A percentile compares a stretch with the other conserved stretches of the same genome.
Conservation (phyloP, 2,329 filamentous ascomycete genomes). For the Botryotinia calthae region DNA sequence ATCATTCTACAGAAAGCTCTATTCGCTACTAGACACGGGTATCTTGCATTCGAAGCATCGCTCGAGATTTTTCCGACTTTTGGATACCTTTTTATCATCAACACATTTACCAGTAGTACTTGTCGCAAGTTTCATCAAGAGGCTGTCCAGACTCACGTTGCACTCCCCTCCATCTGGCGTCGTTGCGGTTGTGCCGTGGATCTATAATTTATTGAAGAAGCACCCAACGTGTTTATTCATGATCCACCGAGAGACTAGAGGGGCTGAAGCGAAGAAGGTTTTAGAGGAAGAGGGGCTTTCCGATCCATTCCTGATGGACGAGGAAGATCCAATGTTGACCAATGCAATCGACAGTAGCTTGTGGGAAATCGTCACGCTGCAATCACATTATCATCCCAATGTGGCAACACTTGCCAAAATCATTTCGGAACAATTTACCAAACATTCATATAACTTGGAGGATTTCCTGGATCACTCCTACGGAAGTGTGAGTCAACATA, state of each 20-base stretch:
- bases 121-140: conserved; percentile 94
- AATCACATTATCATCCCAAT: conserved; percentile 94
- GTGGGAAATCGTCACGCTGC: conserved; percentile 91
- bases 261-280: conserved; percentile 54
- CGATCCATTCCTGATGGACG: conserved; percentile 75
- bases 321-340: conserved; percentile 81
- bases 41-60: conserved; percentile 93
- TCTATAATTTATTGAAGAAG: conserved; percentile 89
- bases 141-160: conserved; percentile 80
- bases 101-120: conserved; percentile 88
- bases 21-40: conserved; percentile 82
- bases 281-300: conserved; percentile 58
- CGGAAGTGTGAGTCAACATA: conserved; percentile 58
- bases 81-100: conserved; percentile 87
- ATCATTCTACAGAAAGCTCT: conserved; percentile 89
- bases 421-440: conserved; percentile 94
- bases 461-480: conserved; percentile 97
- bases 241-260: conserved; percentile 75
- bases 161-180: conserved; percentile 86
- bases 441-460: conserved; percentile 90
- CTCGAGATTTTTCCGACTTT: conserved; percentile 85
- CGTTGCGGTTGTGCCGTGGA: conserved; percentile 85
- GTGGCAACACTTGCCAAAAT: conserved; percentile 93
- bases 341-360: conserved; percentile 86
- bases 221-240: conserved; percentile 94